phyloP scores from a whole-genome alignment of 2,329 filamentous ascomycete species.

The Calcarisporium arbuscula region DNA sequence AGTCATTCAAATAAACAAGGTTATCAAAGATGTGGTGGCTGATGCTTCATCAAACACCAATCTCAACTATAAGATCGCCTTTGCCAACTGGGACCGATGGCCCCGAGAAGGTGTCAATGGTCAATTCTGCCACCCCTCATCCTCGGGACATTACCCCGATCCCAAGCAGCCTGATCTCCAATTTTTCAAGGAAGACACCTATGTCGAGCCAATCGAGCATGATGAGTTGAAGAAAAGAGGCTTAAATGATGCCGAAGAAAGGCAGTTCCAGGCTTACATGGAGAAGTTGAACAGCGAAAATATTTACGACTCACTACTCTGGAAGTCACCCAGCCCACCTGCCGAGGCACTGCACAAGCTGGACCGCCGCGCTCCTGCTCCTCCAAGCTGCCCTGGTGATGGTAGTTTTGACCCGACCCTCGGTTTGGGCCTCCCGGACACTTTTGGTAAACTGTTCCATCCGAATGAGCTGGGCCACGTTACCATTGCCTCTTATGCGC shows the following conservation, averaged over 20 bases:
- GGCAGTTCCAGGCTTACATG: too few relatives aligned
- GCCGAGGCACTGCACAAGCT: slow-evolving; percentile 16
- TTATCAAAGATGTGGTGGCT: slow-evolving; percentile 19
- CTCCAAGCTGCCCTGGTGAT: slow-evolving; percentile 21
- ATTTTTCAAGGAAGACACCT: slow-evolving; percentile 23
- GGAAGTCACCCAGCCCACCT: slow-evolving; percentile 10
- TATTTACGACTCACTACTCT: slow-evolving; percentile 13
- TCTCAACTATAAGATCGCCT: slow-evolving; percentile 16
- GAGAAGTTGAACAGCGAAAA: background rate
- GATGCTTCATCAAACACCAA: slow-evolving; percentile 11
- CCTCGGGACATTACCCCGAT: slow-evolving; percentile 20
- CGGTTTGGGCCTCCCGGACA: slow-evolving; percentile 24
- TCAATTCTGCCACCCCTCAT: slow-evolving; percentile 21
- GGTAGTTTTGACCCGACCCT: slow-evolving; percentile 6
- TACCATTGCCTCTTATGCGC: slow-evolving; percentile 21
- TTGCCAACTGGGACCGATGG: slow-evolving; percentile 24
- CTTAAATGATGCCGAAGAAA: too few relatives aligned
- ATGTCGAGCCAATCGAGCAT: too few relatives aligned
- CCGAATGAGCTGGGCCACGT: slow-evolving; percentile 22
- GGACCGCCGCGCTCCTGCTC: slow-evolving; percentile 15
- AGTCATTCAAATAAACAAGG: slow-evolving; percentile 18
- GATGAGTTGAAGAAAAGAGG: too few relatives aligned
- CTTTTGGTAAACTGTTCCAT: slow-evolving; percentile 24
- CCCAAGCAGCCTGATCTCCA: slow-evolving; percentile 20
- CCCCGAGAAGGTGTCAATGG: slow-evolving; percentile 18